Conservation (phyloP, 805 yeast species). For the Saccharomycopsis sp. region DNA sequence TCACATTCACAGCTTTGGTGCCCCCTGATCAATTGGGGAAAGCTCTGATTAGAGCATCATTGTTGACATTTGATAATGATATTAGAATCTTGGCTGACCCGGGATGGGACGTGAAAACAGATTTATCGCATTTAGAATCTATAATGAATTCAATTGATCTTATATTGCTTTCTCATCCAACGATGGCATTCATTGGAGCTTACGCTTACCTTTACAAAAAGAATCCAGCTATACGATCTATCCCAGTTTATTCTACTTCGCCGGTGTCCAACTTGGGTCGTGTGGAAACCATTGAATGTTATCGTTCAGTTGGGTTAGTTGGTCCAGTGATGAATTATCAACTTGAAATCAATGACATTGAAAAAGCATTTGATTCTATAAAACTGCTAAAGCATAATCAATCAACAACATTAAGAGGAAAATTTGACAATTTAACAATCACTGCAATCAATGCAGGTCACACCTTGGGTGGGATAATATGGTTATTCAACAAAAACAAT, state of each 20-base stretch:
- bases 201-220: slow-evolving; percentile 58
- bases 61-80: slow-evolving; percentile 48
- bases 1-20: slow-evolving; percentile 26
- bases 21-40: slow-evolving; percentile 21
- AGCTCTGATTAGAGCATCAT: slow-evolving; percentile 33
- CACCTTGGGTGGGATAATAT: slow-evolving; percentile 86
- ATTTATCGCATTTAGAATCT: slow-evolving; percentile 36
- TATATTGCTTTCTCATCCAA: slow-evolving; percentile 80
- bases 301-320: slow-evolving; percentile 61
- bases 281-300: slow-evolving; percentile 76
- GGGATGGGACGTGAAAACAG: slow-evolving; percentile 57
- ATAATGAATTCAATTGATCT: slow-evolving; percentile 49
- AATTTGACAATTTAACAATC: slow-evolving; percentile 33
- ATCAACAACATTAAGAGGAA: slow-evolving; percentile 54
- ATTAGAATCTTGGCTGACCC: slow-evolving; percentile 40
- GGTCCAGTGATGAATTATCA: slow-evolving; percentile 60
- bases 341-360: slow-evolving; percentile 67
- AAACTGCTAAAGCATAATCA: slow-evolving; percentile 73
- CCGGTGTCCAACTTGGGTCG: slow-evolving; percentile 86
- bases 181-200: slow-evolving; percentile 74
- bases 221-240: slow-evolving; percentile 21
- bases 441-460: slow-evolving; percentile 91
- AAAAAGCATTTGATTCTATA: slow-evolving; percentile 69
- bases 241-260: slow-evolving; percentile 81
- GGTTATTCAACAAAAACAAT: slow-evolving; percentile 67